Evolutionary conservation across 2,329 filamentous ascomycete species (phyloP).

Genomic region (Nemania sp.): DNA sequence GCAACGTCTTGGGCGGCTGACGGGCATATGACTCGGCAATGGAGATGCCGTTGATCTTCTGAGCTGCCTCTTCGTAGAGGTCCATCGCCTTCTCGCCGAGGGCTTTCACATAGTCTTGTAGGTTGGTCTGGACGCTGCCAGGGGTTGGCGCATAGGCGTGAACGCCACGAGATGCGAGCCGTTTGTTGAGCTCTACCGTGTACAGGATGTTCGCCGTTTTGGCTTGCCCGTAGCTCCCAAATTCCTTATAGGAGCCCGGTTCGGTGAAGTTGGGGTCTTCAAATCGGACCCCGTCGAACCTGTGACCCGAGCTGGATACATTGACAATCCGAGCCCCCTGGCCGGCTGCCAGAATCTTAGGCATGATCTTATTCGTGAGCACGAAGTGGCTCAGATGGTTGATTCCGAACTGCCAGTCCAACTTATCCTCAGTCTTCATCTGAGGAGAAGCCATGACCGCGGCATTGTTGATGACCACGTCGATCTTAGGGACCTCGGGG

Average conservation of each 20-base stretch:
- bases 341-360: conserved; percentile 30
- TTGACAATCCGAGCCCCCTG: conserved; percentile 29
- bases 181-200: conserved; percentile 41
- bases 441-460: conserved; percentile 48
- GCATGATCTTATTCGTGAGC: conserved; percentile 35
- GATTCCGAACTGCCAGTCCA: conserved; percentile 41
- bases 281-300: conserved; percentile 32
- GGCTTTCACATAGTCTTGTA: conserved; percentile 27
- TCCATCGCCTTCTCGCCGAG: conserved; percentile 23
- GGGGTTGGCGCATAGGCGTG: conserved; percentile 45
- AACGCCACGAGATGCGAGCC: conserved; percentile 34
- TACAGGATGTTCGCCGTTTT: conserved; percentile 53
- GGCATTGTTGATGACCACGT: conserved; percentile 41
- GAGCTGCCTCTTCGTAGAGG: conserved; percentile 25
- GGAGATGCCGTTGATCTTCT: conserved; percentile 31
- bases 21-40: conserved; percentile 25
- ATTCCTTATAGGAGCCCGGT: conserved; percentile 40
- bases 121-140: conserved; percentile 39
- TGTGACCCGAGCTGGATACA: conserved; percentile 32
- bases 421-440: conserved; percentile 37
- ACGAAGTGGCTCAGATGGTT: conserved; percentile 43
- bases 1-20: conserved; percentile 39
- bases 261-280: conserved; percentile 36
- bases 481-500: conserved; percentile 35
- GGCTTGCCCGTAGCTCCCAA: conserved; percentile 47